phyloP scores from a whole-genome alignment of 441 rosid species.

The Arabidopsis lyrata region DNA sequence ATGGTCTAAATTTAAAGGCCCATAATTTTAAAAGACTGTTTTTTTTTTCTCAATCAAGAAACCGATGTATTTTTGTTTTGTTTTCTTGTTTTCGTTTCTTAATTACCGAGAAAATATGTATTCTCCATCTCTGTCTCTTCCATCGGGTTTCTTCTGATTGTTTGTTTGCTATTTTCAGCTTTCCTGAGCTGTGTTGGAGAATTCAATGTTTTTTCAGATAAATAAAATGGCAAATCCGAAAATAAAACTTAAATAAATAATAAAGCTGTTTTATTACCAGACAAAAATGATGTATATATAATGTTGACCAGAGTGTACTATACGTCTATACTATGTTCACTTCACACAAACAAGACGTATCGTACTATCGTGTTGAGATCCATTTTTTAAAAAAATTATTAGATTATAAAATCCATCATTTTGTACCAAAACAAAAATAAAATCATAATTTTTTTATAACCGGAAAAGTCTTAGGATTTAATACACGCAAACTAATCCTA shows the following conservation, averaged over 20 bases:
- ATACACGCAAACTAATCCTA: no score
- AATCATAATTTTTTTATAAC: no score
- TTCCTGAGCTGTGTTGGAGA: slow-evolving; percentile 14
- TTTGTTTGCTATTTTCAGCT: slow-evolving; percentile 33
- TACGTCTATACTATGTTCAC: background rate
- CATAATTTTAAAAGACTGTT: background rate
- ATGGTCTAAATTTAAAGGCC: background rate
- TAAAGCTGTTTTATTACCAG: background rate
- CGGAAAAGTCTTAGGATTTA: no score
- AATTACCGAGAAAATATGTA: background rate
- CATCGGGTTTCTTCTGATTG: slow-evolving; percentile 5
- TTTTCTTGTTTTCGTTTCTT: slow-evolving; percentile 11
- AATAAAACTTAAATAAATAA: background rate
- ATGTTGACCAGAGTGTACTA: background rate
- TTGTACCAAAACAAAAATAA: no score
- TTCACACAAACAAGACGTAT: background rate
- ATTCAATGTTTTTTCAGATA: background rate
- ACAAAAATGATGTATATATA: background rate
- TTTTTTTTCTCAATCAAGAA: background rate
- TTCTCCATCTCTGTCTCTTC: slow-evolving; percentile 2
- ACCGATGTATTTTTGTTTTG: background rate
- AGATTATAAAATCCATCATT: background rate
- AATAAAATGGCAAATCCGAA: background rate
- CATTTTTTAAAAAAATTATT: background rate
- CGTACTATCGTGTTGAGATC: background rate